These are phyloP conservation scores for Oropetium thomaeum DNA, from an alignment of 176 grass and related monocot genomes.

Conservation along the genomic window DNA sequence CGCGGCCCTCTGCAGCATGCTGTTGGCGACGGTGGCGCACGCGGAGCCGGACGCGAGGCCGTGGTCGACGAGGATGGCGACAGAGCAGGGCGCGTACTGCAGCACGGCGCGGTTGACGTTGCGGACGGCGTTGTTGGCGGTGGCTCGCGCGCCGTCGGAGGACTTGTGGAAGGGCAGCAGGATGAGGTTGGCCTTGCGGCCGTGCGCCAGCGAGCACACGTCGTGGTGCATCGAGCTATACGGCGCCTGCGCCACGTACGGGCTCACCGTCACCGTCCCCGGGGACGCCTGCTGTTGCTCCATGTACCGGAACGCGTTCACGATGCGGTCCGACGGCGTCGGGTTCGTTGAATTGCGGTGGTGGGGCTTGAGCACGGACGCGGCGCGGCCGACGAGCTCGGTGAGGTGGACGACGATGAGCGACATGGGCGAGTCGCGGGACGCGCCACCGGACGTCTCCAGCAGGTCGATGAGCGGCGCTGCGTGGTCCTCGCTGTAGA, in stretches of 20 bases:
- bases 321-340: slow-evolving; percentile 51
- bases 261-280: slow-evolving; percentile 45
- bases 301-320: slow-evolving; percentile 65
- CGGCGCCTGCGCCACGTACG: slow-evolving; percentile 53
- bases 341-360: slow-evolving; percentile 31
- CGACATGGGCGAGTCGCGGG: slow-evolving; percentile 41
- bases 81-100: slow-evolving; percentile 69
- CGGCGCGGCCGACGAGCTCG: slow-evolving; percentile 51
- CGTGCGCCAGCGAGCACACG: slow-evolving; percentile 70
- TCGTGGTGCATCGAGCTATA: slow-evolving; percentile 69
- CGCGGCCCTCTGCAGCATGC: slow-evolving; percentile 49
- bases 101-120: slow-evolving; percentile 56
- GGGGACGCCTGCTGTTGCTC: slow-evolving; percentile 47
- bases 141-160: slow-evolving; percentile 42
- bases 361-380: slow-evolving; percentile 52
- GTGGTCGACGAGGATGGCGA: slow-evolving; percentile 76
- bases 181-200: slow-evolving; percentile 59
- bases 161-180: slow-evolving; percentile 78
- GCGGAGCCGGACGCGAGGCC: slow-evolving; percentile 48
- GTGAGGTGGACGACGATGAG: slow-evolving; percentile 71
- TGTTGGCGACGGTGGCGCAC: slow-evolving; percentile 47
- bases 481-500: slow-evolving; percentile 68
- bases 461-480: slow-evolving; percentile 62
- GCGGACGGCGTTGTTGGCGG: slow-evolving; percentile 48
- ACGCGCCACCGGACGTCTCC: slow-evolving; percentile 5